Evolutionary conservation across 306 rosid genomes (phyloP).

Genomic region (Coriaria nepalensis): DNA sequence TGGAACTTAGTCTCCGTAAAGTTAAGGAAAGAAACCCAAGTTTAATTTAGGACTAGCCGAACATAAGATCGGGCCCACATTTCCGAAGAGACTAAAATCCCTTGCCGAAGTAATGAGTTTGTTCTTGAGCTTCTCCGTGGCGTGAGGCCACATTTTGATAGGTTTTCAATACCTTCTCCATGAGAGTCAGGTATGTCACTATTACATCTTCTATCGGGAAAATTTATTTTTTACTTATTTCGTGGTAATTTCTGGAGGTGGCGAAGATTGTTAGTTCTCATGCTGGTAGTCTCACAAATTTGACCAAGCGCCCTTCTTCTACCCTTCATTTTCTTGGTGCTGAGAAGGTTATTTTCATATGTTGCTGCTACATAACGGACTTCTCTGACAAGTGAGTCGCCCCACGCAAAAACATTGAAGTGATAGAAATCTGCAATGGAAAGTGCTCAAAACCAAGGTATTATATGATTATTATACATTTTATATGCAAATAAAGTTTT

Average conservation of each 20-base stretch:
- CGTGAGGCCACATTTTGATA: conserved; percentile 50
- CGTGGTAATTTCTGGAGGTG: conserved; percentile 89
- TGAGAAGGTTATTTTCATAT: conserved; percentile 90
- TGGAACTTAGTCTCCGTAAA: conserved; percentile 67
- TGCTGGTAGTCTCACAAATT: conserved; percentile 89
- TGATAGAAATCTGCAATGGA: too few species aligned
- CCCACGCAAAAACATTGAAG: too few species aligned
- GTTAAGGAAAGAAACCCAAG: conserved; percentile 74
- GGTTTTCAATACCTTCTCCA: conserved; percentile 61
- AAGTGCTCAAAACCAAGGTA: too few species aligned
- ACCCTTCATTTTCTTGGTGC: conserved; percentile 93
- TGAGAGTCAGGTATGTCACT: conserved; percentile 82
- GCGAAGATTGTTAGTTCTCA: conserved; percentile 81
- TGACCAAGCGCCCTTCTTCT: conserved; percentile 87
- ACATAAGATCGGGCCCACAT: conserved; percentile 75
- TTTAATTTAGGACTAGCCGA: conserved; percentile 60
- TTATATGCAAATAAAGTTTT: too few species aligned
- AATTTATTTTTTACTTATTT: too few species aligned
- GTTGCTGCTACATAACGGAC: conserved; percentile 4
- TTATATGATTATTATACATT: too few species aligned
- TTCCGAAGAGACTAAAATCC: conserved; percentile 50
- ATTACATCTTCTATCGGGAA: too few species aligned
- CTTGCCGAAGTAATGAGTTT: conserved; percentile 71
- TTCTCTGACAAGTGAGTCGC: too few species aligned
- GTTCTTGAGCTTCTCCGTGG: conserved; percentile 69